Conservation (phyloP, 2,329 filamentous ascomycete genomes). For the Dactylellina drechsleri region DNA sequence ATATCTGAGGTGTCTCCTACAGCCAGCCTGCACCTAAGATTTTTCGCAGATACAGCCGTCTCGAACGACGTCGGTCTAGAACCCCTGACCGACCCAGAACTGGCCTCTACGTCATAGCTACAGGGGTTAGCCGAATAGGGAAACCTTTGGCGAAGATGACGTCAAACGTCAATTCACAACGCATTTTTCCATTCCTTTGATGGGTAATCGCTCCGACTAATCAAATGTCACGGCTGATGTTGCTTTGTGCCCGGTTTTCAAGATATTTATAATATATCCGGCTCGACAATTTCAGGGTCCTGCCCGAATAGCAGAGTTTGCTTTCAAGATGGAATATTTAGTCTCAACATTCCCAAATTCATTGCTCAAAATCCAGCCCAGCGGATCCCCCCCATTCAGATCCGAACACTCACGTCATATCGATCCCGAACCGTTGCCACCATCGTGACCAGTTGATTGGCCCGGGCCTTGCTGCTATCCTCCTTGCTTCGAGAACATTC, state of each 20-base stretch:
- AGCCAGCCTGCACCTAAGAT: not conserved
- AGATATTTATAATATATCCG: too few relatives aligned
- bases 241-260: not conserved
- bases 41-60: not conserved
- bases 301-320: not conserved
- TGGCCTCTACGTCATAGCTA: not conserved
- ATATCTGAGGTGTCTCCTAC: constrained; percentile 13
- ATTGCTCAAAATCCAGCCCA: not conserved
- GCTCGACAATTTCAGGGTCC: too few relatives aligned
- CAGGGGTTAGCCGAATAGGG: not conserved
- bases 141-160: constrained; percentile 7
- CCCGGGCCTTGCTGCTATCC: not conserved
- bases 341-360: too few relatives aligned
- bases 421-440: not conserved
- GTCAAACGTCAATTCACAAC: not conserved
- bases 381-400: not conserved
- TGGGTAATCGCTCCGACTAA: not conserved
- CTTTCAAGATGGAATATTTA: not conserved
- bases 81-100: not conserved
- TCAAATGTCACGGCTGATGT: not conserved
- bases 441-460: not conserved
- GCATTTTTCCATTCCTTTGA: not conserved
- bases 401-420: not conserved
- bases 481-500: not conserved
- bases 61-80: not conserved